Evolutionary conservation across 331 rosid species (phyloP).

Genomic region (Acacia concinna): DNA sequence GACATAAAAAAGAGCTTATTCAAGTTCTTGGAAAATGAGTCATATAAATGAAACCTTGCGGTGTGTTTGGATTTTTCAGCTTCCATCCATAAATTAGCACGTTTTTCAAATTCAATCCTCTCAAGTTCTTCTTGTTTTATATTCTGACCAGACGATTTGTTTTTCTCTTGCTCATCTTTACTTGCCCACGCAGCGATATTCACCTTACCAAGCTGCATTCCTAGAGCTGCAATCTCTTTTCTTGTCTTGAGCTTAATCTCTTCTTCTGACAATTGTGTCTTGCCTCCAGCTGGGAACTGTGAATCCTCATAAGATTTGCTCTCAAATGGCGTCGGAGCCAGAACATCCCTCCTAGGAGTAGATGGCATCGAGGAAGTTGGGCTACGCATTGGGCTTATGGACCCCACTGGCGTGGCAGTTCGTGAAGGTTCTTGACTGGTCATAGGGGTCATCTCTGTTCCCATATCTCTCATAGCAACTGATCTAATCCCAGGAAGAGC

Average conservation of each 20-base stretch:
- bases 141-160: slow-evolving; percentile 36
- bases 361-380: slow-evolving; percentile 83
- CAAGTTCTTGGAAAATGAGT: slow-evolving; percentile 25
- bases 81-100: slow-evolving; percentile 89
- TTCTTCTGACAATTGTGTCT: slow-evolving; percentile 67
- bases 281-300: slow-evolving; percentile 37
- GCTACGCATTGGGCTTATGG: slow-evolving; percentile 83
- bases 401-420: slow-evolving; percentile 85
- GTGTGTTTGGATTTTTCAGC: slow-evolving; percentile 79
- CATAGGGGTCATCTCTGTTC: slow-evolving; percentile 96
- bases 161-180: slow-evolving; percentile 64
- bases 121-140: slow-evolving; percentile 44
- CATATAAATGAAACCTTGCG: slow-evolving; percentile 66
- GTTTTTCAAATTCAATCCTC: slow-evolving; percentile 67
- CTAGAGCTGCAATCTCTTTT: slow-evolving; percentile 90
- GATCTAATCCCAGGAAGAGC: slow-evolving; percentile 72
- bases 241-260: slow-evolving; percentile 85
- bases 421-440: slow-evolving; percentile 93
- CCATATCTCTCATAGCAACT: slow-evolving; percentile 98
- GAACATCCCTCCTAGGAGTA: slow-evolving; percentile 78
- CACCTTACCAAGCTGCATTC: slow-evolving; percentile 91
- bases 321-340: slow-evolving; percentile 66
- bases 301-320: slow-evolving; percentile 36
- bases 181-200: slow-evolving; percentile 97
- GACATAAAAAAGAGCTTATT: background rate